Evolutionary conservation across 441 rosid genomes (phyloP), one percentile per base, ranked within the genome.

Genomic region (Erodium moschatum): DNA sequence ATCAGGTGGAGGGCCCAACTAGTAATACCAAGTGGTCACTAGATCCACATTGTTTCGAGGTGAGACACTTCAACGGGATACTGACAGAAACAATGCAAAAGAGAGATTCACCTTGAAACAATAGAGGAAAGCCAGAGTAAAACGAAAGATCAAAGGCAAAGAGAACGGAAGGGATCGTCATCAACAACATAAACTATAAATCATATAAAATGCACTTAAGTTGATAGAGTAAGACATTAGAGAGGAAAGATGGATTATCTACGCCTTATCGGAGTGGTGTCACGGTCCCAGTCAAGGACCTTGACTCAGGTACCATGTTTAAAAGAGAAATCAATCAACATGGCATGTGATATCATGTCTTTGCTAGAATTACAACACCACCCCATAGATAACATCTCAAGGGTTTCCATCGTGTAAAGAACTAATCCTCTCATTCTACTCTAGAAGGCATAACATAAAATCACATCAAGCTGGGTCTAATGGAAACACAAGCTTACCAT

Each of bases 401-500:
- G 54, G 54, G 6, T n/a, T 48, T 48, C 54, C 6, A 12, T n/a
- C 12, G 16, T 48, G 13, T 48, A 48, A 16, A 46, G 15, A 46
- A 46, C 52, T 11, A 11, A 44, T 2, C n/a, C 13, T 12, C 3
- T 44, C 50, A 44, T 44, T 44, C 13, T 44, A 44, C 50, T 44
- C 50, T 10, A 48, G 52, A 46, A 46, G 54, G 9, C 44, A 38
- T 48, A 58, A 58, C 11, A 19, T 21, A 38, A 20, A 19, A 58
- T 10, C 12, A 58, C 19, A 58, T 58, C 29, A 58, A 58, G 63
- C 63, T 0, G 1, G 5, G 27, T 58, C 29, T 18, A 58, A 58
- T 7, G 44, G 44, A 38, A 6, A 38, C 10, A 8, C 44, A 38
- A 38, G 44, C 24, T 21, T 79, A 93, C 97, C 79, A 93, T 89